phyloP scores from a whole-genome alignment of 441 rosid genomes.

The Erodium texanum region DNA sequence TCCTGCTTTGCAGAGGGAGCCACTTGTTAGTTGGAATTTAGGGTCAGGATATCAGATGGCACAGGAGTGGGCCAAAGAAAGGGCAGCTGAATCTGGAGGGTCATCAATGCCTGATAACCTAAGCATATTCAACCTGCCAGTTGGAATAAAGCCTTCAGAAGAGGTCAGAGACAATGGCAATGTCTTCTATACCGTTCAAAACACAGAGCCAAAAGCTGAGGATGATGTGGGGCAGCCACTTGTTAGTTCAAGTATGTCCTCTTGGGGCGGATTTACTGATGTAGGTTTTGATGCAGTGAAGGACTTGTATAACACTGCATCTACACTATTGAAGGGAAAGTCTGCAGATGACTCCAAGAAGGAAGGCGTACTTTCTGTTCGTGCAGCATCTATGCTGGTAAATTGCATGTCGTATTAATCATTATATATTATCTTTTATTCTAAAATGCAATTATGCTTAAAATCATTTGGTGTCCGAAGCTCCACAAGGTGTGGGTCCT shows the following conservation, averaged over 20 bases:
- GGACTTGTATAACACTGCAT: slow-evolving; percentile 47
- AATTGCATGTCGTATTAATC: slow-evolving; percentile 14
- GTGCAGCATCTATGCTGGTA: slow-evolving; percentile 98
- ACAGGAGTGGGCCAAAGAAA: slow-evolving; percentile 59
- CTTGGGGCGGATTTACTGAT: slow-evolving; percentile 35
- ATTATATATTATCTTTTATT: background rate
- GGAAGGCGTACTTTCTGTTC: slow-evolving; percentile 70
- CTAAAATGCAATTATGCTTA: background rate
- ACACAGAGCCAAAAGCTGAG: slow-evolving; percentile 27
- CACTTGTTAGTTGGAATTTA: slow-evolving; percentile 51
- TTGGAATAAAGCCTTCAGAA: slow-evolving; percentile 66
- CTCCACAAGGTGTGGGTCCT: background rate
- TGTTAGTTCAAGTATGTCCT: slow-evolving; percentile 31
- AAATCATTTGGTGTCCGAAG: background rate
- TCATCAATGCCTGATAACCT: slow-evolving; percentile 41
- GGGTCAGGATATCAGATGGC: slow-evolving; percentile 66
- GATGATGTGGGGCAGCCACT: slow-evolving; percentile 29
- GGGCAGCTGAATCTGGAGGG: slow-evolving; percentile 45
- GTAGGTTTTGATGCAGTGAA: slow-evolving; percentile 40
- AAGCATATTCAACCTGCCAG: slow-evolving; percentile 68
- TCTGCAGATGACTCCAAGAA: slow-evolving; percentile 47
- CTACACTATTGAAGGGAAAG: slow-evolving; percentile 46
- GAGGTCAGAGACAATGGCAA: slow-evolving; percentile 28
- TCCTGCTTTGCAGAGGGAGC: slow-evolving; percentile 58
- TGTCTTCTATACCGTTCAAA: slow-evolving; percentile 24